These are phyloP conservation scores for Dryadomyces quercivorus DNA, from an alignment of 2,329 filamentous ascomycete genomes.

Conservation along the genomic window DNA sequence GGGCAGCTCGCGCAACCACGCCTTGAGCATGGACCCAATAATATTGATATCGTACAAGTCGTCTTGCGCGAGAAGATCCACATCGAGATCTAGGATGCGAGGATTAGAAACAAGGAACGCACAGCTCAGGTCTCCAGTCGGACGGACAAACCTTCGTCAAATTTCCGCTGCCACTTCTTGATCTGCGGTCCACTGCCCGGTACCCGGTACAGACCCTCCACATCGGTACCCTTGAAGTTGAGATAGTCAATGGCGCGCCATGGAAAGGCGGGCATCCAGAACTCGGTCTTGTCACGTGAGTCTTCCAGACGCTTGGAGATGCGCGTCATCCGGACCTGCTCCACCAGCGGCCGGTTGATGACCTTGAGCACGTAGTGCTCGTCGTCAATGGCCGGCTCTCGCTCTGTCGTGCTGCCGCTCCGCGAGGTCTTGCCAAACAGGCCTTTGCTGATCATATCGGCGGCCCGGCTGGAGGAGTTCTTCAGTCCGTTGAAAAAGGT, in stretches of 20 bases:
- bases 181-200: constrained; percentile 84
- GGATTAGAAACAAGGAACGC: too few species aligned
- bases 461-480: constrained; percentile 59
- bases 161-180: constrained; percentile 84
- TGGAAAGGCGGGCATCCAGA: constrained; percentile 95
- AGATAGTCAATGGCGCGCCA: constrained; percentile 95
- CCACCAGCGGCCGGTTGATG: constrained; percentile 73
- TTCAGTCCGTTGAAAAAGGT: constrained; percentile 63
- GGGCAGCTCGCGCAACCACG: constrained; percentile 88
- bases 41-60: constrained; percentile 95
- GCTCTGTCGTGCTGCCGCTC: constrained; percentile 58
- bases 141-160: constrained; percentile 58
- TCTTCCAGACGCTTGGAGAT: constrained; percentile 83
- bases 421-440: constrained; percentile 69
- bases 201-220: constrained; percentile 86
- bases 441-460: constrained; percentile 70
- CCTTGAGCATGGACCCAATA: constrained; percentile 90
- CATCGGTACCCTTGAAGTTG: constrained; percentile 87
- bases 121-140: neutral
- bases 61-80: constrained; percentile 77
- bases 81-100: constrained; percentile 68
- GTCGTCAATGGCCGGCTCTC: constrained; percentile 54
- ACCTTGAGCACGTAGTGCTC: constrained; percentile 77
- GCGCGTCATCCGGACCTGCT: constrained; percentile 81
- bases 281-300: constrained; percentile 90